A percentile compares a stretch with the other conserved stretches of the same genome.
Conservation (phyloP, 2,329 filamentous ascomycete genomes). For the Lachnellula willkommii region DNA sequence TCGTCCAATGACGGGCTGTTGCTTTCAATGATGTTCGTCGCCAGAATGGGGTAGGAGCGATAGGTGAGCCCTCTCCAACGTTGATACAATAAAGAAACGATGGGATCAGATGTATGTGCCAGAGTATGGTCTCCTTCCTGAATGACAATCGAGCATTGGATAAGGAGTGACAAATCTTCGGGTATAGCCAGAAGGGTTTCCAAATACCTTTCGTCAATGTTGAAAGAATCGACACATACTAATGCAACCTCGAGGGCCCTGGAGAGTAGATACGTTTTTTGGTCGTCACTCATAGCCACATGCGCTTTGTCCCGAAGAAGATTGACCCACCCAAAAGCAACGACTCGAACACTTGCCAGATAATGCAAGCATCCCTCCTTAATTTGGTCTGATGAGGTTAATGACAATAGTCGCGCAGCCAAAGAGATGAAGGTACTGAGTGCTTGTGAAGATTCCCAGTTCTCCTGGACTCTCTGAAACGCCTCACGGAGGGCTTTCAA, state of each 20-base stretch:
- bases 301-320: constrained; percentile 4
- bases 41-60: not conserved
- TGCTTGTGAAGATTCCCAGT: constrained; percentile 46
- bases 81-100: not conserved
- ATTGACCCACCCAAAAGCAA: constrained; percentile 33
- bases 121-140: not conserved
- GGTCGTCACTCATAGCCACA: not conserved
- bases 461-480: constrained; percentile 37
- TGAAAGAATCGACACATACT: constrained; percentile 7
- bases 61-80: not conserved
- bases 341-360: constrained; percentile 30
- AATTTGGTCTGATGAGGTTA: constrained; percentile 27
- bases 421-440: constrained; percentile 38
- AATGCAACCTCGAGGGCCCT: constrained; percentile 3
- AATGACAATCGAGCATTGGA: constrained; percentile 7
- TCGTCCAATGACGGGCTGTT: not conserved
- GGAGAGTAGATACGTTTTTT: constrained; percentile 3
- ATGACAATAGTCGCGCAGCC: constrained; percentile 36
- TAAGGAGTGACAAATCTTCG: not conserved
- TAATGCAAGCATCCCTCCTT: constrained; percentile 25
- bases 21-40: not conserved
- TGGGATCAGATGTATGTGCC: not conserved
- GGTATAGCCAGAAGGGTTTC: not conserved
- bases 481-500: constrained; percentile 31
- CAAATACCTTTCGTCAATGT: constrained; percentile 1